Evolutionary conservation across 1,139 yeast species (phyloP).

Genomic region (Debaryomyces sp.): DNA sequence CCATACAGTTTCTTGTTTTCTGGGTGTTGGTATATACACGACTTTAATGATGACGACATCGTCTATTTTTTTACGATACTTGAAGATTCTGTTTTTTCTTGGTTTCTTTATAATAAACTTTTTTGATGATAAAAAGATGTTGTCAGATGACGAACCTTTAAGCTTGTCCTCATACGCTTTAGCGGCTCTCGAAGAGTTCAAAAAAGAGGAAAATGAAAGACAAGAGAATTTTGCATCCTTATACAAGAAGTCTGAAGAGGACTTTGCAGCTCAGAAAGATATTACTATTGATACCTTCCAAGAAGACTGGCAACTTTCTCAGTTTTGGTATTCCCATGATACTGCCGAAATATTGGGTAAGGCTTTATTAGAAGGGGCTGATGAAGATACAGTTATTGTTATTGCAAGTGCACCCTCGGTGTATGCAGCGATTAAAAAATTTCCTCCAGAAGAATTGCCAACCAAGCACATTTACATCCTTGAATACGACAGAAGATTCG

Average conservation of each 20-base stretch:
- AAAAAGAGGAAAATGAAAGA: conserved; percentile 64
- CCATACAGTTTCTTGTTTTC: neutral
- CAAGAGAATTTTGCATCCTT: conserved; percentile 61
- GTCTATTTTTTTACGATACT: neutral
- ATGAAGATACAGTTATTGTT: conserved; percentile 66
- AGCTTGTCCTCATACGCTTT: conserved; percentile 70
- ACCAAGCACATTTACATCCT: conserved; percentile 71
- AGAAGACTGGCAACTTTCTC: conserved; percentile 94
- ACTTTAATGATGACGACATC: conserved; percentile 3
- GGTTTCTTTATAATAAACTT: neutral
- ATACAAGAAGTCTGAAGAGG: conserved; percentile 59
- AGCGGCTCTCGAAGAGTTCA: conserved; percentile 77
- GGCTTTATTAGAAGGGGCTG: conserved; percentile 77
- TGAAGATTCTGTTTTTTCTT: neutral
- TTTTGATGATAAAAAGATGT: conserved; percentile 20
- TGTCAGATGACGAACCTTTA: conserved; percentile 45
- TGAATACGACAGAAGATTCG: conserved; percentile 79
- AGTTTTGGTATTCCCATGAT: conserved; percentile 80
- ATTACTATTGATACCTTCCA: conserved; percentile 65
- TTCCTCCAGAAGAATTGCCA: conserved; percentile 55
- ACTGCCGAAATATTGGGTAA: conserved; percentile 71
- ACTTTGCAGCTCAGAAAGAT: conserved; percentile 33
- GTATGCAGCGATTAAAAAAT: conserved; percentile 74
- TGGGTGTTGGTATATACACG: neutral
- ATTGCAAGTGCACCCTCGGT: conserved; percentile 92